phyloP scores from a whole-genome alignment of 352 stramenopile species.

The Globisporangium yorkense region DNA sequence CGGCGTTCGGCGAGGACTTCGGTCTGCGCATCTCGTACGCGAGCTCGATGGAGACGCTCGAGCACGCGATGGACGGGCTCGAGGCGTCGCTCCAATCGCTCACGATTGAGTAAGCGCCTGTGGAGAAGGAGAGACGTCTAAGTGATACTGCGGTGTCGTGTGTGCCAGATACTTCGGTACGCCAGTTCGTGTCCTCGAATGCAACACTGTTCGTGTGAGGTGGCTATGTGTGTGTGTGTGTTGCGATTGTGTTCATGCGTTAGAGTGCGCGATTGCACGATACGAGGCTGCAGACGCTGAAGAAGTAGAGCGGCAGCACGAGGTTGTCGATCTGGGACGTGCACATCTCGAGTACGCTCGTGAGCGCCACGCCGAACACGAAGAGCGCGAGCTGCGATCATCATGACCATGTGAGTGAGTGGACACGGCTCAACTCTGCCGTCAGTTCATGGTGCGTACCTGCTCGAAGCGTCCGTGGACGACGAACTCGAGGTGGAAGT shows the following conservation, averaged over 20 bases:
- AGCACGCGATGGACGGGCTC: slow-evolving; percentile 56
- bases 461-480: slow-evolving; percentile 22
- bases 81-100: slow-evolving; percentile 51
- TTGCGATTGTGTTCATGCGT: background rate
- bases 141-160: background rate
- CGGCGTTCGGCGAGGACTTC: slow-evolving; percentile 91
- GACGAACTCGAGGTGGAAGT: slow-evolving; percentile 22
- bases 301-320: slow-evolving; percentile 71
- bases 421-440: background rate
- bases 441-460: slow-evolving; percentile 16
- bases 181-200: background rate
- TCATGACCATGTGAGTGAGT: background rate
- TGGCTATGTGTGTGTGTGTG: background rate
- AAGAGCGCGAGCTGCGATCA: slow-evolving; percentile 23
- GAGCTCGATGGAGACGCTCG: slow-evolving; percentile 84
- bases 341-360: slow-evolving; percentile 55
- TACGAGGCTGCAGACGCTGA: slow-evolving; percentile 44
- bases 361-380: slow-evolving; percentile 31
- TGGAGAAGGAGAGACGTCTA: background rate
- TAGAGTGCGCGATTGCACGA: slow-evolving; percentile 19
- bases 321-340: slow-evolving; percentile 84
- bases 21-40: slow-evolving; percentile 95
- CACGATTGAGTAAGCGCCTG: slow-evolving; percentile 24
- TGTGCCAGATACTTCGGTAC: background rate
- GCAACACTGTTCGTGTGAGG: background rate